phyloP scores from a whole-genome alignment of 805 yeast genomes.

The Saccharomyces cerevisiae region DNA sequence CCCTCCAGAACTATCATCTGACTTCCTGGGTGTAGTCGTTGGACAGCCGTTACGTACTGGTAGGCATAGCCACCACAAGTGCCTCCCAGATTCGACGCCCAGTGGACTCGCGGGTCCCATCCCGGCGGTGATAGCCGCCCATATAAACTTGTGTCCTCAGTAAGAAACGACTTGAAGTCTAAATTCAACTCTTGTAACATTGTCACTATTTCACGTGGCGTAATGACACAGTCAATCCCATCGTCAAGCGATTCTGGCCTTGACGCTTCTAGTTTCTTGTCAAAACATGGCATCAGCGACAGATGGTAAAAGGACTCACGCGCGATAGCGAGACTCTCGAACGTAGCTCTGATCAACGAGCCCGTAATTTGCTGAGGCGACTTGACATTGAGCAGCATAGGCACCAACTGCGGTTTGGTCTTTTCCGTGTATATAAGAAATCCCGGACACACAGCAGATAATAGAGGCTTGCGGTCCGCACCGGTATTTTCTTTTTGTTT shows the following conservation, averaged over 20 bases:
- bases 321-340: constrained; percentile 22
- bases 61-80: constrained; percentile 85
- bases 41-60: constrained; percentile 46
- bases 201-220: constrained; percentile 79
- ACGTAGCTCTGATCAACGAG: constrained; percentile 50
- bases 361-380: constrained; percentile 96
- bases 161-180: constrained; percentile 24
- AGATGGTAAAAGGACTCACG: constrained; percentile 58
- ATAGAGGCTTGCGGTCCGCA: constrained; percentile 36
- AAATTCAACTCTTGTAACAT: constrained; percentile 50
- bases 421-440: constrained; percentile 94
- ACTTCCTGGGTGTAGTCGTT: constrained; percentile 20
- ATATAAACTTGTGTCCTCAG: constrained; percentile 3
- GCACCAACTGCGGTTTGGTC: constrained; percentile 80
- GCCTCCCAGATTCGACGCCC: constrained; percentile 73
- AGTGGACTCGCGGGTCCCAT: constrained; percentile 40
- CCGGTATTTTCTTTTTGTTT: constrained; percentile 1
- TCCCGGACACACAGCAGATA: constrained; percentile 86
- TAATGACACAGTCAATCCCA: constrained; percentile 84
- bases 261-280: constrained; percentile 90
- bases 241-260: constrained; percentile 46
- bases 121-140: constrained; percentile 16
- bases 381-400: constrained; percentile 61
- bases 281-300: constrained; percentile 94
- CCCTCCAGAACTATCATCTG: constrained; percentile 44